These are phyloP conservation scores for Chionographis japonica DNA, from an alignment of 106 monocot genomes.

Conservation along the genomic window DNA sequence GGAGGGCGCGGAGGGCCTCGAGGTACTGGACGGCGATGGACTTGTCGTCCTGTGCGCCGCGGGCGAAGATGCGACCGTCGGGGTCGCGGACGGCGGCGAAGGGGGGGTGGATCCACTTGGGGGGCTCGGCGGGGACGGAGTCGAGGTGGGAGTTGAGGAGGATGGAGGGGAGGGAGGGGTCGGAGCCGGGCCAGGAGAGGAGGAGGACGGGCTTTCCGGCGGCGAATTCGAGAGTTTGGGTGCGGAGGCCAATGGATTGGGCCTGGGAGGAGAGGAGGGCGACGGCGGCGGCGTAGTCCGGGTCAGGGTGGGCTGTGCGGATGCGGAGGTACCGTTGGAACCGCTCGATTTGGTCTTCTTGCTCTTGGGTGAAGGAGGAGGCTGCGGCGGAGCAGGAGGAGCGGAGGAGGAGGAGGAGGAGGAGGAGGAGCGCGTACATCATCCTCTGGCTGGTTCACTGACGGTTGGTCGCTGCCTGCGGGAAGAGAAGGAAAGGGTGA, in stretches of 20 bases:
- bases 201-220: slow-evolving; percentile 70
- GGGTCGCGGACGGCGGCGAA: slow-evolving; percentile 64
- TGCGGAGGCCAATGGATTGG: slow-evolving; percentile 29
- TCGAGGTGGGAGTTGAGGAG: slow-evolving; percentile 93
- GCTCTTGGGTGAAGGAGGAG: slow-evolving; percentile 7
- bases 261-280: slow-evolving; percentile 63
- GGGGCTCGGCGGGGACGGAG: slow-evolving; percentile 72
- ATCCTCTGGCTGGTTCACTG: no score
- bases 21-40: slow-evolving; percentile 83
- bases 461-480: no score
- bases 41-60: slow-evolving; percentile 97
- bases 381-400: not conserved
- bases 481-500: no score
- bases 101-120: slow-evolving; percentile 69
- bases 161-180: slow-evolving; percentile 77
- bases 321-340: slow-evolving; percentile 89
- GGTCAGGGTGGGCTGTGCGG: slow-evolving; percentile 76
- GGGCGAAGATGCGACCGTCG: slow-evolving; percentile 70
- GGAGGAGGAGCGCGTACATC: not conserved
- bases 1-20: slow-evolving; percentile 68
- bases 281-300: slow-evolving; percentile 68
- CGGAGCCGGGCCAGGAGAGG: slow-evolving; percentile 55
- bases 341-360: slow-evolving; percentile 32
- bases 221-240: slow-evolving; percentile 44
- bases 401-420: slow-evolving; percentile 4